These are phyloP conservation scores for Clohesyomyces aquaticus DNA, from an alignment of 495 filamentous ascomycete genomes.

Conservation along the genomic window DNA sequence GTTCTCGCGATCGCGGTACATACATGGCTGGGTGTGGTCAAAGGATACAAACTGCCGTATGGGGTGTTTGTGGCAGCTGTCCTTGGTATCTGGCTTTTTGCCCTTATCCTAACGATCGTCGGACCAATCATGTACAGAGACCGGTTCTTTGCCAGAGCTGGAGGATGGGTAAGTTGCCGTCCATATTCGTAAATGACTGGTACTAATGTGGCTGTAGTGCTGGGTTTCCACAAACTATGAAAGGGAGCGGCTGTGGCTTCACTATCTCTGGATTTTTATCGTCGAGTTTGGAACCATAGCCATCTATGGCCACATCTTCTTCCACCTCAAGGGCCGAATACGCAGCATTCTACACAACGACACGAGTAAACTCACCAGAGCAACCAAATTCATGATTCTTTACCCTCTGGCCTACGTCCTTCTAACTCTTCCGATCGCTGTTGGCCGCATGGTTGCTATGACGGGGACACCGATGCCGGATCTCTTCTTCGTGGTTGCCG, in stretches of 20 bases:
- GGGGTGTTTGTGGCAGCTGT: slow-evolving; percentile 37
- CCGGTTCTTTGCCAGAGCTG: slow-evolving; percentile 43
- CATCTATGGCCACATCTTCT: slow-evolving; percentile 68
- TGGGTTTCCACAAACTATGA: slow-evolving; percentile 69
- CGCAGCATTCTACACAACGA: slow-evolving; percentile 48
- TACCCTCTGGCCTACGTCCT: slow-evolving; percentile 76
- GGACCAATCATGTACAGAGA: slow-evolving; percentile 40
- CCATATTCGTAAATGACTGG: slow-evolving; percentile 14
- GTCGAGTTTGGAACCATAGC: slow-evolving; percentile 64
- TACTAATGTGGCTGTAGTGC: slow-evolving; percentile 55
- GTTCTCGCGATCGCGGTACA: slow-evolving; percentile 58
- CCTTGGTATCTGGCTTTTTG: slow-evolving; percentile 37
- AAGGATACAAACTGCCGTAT: slow-evolving; percentile 40
- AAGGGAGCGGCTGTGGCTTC: slow-evolving; percentile 66
- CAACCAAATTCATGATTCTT: slow-evolving; percentile 71
- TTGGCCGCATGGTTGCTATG: slow-evolving; percentile 69
- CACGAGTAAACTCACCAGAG: slow-evolving; percentile 40
- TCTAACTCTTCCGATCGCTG: slow-evolving; percentile 71
- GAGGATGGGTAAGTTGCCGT: slow-evolving; percentile 43
- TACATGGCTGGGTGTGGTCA: slow-evolving; percentile 56
- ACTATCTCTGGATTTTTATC: slow-evolving; percentile 82
- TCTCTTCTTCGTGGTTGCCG: slow-evolving; percentile 68
- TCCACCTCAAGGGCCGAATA: slow-evolving; percentile 55
- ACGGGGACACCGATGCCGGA: slow-evolving; percentile 58
- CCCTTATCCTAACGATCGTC: slow-evolving; percentile 40